Percentiles rank a stretch among this genome's conserved stretches.
Conservation (phyloP, 352 stramenopile species). For the Globisporangium lucens region DNA sequence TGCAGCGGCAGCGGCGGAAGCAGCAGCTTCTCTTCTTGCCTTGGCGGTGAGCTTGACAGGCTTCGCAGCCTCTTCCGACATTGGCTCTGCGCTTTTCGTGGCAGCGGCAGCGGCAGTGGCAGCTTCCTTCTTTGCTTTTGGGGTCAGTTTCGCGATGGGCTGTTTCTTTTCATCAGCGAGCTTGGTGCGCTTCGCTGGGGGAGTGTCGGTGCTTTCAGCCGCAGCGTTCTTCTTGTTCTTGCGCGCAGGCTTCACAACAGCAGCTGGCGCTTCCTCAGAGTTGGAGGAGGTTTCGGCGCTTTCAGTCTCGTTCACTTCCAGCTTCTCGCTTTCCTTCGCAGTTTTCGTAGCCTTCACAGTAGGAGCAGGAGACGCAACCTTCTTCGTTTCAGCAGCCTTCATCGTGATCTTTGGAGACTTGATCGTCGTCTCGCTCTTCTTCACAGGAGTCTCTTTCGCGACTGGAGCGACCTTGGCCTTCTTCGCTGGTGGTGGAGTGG, state of each 20-base stretch:
- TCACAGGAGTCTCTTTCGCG: conserved; percentile 5
- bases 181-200: conserved; percentile 16
- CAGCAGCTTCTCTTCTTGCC: background rate
- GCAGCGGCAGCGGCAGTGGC: conserved; percentile 5
- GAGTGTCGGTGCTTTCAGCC: conserved; percentile 17
- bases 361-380: conserved; percentile 14
- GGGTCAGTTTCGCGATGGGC: conserved; percentile 4
- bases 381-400: conserved; percentile 14
- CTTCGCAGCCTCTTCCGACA: background rate
- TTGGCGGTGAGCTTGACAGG: background rate
- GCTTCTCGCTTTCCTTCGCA: conserved; percentile 24
- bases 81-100: too few species aligned
- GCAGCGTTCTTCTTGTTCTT: conserved; percentile 22
- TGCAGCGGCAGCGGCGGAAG: background rate
- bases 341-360: conserved; percentile 18
- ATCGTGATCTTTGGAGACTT: conserved; percentile 10
- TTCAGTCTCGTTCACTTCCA: conserved; percentile 15
- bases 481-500: conserved; percentile 11
- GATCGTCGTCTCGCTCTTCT: conserved; percentile 5
- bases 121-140: conserved; percentile 20
- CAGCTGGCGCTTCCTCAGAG: conserved; percentile 3
- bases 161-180: conserved; percentile 13
- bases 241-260: conserved; percentile 8
- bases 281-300: background rate
- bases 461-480: conserved; percentile 16